Conservation (phyloP, 768 basidiomycete genomes). For the Lactarius tabidus region DNA sequence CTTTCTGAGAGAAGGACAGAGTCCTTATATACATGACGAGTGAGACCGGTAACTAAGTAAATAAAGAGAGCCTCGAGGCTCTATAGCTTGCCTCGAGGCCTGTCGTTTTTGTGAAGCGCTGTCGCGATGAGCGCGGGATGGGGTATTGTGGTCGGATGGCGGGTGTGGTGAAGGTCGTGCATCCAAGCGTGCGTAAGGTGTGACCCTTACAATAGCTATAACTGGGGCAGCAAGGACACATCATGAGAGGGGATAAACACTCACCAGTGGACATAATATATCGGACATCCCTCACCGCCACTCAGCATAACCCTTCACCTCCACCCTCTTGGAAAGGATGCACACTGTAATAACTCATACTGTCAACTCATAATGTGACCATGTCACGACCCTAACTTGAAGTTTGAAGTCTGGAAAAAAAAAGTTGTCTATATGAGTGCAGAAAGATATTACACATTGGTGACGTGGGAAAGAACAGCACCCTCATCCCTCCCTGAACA, state of each 20-base stretch:
- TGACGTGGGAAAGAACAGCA: constrained; percentile 52
- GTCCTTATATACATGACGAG: too few relatives aligned
- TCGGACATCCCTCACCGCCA: background rate
- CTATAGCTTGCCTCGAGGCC: too few relatives aligned
- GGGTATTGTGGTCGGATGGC: too few relatives aligned
- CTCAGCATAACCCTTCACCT: background rate
- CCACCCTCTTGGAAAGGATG: background rate
- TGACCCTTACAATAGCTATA: constrained; percentile 25
- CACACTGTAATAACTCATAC: background rate
- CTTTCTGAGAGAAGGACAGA: too few relatives aligned
- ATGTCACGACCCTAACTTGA: constrained; percentile 1
- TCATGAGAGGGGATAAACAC: constrained; percentile 13
- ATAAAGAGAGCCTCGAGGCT: too few relatives aligned
- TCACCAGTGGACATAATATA: constrained; percentile 1
- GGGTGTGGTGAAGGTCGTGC: too few relatives aligned
- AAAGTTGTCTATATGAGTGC: constrained; percentile 16
- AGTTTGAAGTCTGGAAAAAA: constrained; percentile 20
- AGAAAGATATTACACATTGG: constrained; percentile 21
- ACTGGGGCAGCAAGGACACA: constrained; percentile 28
- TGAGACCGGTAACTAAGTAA: too few relatives aligned
- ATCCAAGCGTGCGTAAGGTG: too few relatives aligned
- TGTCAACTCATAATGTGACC: too few relatives aligned
- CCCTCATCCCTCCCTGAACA: constrained; percentile 70
- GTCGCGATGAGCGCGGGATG: too few relatives aligned
- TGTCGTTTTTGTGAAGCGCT: too few relatives aligned